Evolutionary conservation across 768 basidiomycete genomes (phyloP).

Genomic region (Phylloporus sp.): DNA sequence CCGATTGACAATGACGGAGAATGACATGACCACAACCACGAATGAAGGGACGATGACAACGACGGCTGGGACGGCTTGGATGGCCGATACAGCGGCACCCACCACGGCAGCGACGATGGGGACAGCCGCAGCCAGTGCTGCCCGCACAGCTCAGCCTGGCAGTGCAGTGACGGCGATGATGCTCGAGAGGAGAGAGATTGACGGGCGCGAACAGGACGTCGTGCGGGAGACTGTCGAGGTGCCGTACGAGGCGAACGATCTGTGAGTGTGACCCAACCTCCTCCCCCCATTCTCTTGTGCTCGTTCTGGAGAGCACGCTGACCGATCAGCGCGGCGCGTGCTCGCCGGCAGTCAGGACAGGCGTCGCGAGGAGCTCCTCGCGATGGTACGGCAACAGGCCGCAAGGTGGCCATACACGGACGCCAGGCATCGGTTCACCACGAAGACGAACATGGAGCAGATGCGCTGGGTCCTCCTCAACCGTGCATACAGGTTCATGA

Average conservation of each 20-base stretch:
- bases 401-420: conserved; percentile 4
- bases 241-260: conserved; percentile 1
- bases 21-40: too few species aligned
- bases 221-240: neutral
- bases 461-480: conserved; percentile 6
- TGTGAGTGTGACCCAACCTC: conserved; percentile 5
- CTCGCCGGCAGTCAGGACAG: neutral
- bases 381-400: conserved; percentile 8
- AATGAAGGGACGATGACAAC: too few species aligned
- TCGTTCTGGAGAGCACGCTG: too few species aligned
- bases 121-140: too few species aligned
- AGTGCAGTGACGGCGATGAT: neutral
- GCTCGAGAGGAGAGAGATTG: neutral
- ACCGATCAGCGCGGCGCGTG: too few species aligned
- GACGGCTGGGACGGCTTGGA: too few species aligned
- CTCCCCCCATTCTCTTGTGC: too few species aligned
- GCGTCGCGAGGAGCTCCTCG: conserved; percentile 3
- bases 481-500: conserved; percentile 3
- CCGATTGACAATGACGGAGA: too few species aligned
- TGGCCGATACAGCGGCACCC: too few species aligned
- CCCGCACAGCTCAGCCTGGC: too few species aligned
- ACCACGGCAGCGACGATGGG: too few species aligned
- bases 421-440: neutral
- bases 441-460: conserved; percentile 8
- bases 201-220: neutral